phyloP scores from a whole-genome alignment of 768 basidiomycete genomes.

The Pleurotus platypus region DNA sequence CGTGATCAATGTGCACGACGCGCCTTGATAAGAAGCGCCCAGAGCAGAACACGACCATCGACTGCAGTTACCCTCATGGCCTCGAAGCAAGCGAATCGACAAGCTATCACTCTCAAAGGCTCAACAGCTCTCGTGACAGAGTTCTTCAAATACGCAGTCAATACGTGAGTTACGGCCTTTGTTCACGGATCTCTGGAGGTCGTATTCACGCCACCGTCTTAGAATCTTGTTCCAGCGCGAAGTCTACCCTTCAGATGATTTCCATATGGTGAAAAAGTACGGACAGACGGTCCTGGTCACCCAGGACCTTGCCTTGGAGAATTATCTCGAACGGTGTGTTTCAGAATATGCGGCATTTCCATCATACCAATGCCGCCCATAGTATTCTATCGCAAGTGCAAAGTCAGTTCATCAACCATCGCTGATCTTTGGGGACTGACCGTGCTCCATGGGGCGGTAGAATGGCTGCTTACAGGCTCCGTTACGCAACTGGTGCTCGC shows the following conservation, averaged over 20 bases:
- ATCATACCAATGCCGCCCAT: constrained; percentile 6
- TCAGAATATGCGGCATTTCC: neutral
- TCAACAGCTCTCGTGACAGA: constrained; percentile 93
- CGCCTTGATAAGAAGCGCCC: neutral
- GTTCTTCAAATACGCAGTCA: constrained; percentile 99
- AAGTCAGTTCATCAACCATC: constrained; percentile 47
- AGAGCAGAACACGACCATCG: neutral
- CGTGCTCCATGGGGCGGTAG: constrained; percentile 35
- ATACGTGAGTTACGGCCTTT: constrained; percentile 61
- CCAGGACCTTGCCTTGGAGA: constrained; percentile 88
- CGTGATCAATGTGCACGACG: constrained; percentile 4
- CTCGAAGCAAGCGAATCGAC: constrained; percentile 50
- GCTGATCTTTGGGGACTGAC: neutral
- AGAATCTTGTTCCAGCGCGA: constrained; percentile 96
- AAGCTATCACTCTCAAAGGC: constrained; percentile 92
- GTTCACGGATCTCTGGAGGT: constrained; percentile 1
- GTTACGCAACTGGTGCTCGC: constrained; percentile 94
- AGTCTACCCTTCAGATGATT: constrained; percentile 97
- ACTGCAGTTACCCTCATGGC: neutral
- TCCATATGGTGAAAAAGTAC: constrained; percentile 99
- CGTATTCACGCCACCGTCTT: constrained; percentile 11
- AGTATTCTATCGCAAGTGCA: constrained; percentile 92
- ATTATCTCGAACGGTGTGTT: constrained; percentile 79
- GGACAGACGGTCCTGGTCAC: constrained; percentile 94
- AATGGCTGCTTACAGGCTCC: constrained; percentile 90